These are phyloP conservation scores for Aspergillus bombycis DNA, from an alignment of 2,329 filamentous ascomycete species.

Conservation along the genomic window DNA sequence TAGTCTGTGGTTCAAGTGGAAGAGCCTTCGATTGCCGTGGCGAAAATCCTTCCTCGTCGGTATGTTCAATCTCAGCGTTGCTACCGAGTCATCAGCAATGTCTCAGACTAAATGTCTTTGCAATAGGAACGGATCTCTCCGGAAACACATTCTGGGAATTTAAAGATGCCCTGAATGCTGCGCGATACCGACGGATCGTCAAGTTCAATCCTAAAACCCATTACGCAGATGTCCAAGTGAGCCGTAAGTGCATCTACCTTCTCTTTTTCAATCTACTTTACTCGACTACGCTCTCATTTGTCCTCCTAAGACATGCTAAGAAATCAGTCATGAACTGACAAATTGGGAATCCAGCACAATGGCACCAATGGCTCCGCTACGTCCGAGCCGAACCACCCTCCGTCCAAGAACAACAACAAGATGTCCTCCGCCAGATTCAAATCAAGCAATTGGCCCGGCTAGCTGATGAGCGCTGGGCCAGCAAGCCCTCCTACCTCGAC, in stretches of 20 bases:
- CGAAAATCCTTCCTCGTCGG: constrained; percentile 62
- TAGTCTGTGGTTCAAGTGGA: constrained; percentile 65
- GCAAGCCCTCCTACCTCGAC: constrained; percentile 62
- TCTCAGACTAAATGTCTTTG: constrained; percentile 12
- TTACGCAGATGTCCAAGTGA: constrained; percentile 62
- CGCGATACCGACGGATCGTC: constrained; percentile 61
- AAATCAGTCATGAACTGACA: constrained; percentile 18
- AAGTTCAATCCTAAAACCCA: constrained; percentile 57
- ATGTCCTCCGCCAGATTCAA: constrained; percentile 58
- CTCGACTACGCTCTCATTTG: no score
- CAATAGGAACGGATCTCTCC: constrained; percentile 60
- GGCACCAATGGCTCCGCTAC: constrained; percentile 70
- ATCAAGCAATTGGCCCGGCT: constrained; percentile 62
- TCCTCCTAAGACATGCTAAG: neutral
- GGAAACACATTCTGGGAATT: constrained; percentile 72
- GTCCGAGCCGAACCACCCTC: constrained; percentile 60
- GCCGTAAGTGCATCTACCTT: constrained; percentile 48
- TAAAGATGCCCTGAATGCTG: constrained; percentile 58
- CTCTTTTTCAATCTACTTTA: neutral
- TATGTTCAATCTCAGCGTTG: constrained; percentile 32
- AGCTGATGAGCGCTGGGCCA: constrained; percentile 65
- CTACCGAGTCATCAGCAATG: neutral
- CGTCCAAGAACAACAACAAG: constrained; percentile 61
- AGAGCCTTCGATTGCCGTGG: constrained; percentile 64
- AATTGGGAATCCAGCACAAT: constrained; percentile 57